Conservation (phyloP, 768 basidiomycete species). For the Clavaria fumosa region DNA sequence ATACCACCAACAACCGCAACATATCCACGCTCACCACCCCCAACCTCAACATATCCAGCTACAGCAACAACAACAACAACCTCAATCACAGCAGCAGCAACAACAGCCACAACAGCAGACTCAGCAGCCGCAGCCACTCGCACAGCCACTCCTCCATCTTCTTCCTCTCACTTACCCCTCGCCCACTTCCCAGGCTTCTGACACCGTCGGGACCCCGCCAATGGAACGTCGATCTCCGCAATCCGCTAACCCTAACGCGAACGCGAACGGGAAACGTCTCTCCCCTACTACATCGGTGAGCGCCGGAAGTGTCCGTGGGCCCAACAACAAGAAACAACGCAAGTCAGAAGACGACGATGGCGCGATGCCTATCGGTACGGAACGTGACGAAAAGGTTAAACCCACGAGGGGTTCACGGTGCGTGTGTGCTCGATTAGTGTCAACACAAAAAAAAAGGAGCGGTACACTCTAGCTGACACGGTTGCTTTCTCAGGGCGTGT, state of each 20-base stretch:
- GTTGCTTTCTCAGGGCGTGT: constrained; percentile 48
- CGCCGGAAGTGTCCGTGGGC: no score
- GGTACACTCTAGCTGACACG: no score
- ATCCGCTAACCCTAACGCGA: constrained; percentile 40
- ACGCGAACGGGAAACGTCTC: constrained; percentile 55
- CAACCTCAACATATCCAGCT: constrained; percentile 49
- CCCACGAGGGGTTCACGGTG: constrained; percentile 77
- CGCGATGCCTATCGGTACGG: constrained; percentile 38
- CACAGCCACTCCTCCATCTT: constrained; percentile 38
- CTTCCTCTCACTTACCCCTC: constrained; percentile 51
- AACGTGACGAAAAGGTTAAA: constrained; percentile 62
- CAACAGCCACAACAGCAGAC: no score
- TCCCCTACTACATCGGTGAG: constrained; percentile 26
- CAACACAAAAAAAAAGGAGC: no score
- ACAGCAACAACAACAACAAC: constrained; percentile 31
- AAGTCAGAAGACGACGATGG: constrained; percentile 45
- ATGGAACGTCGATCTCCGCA: constrained; percentile 43
- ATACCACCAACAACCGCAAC: constrained; percentile 31
- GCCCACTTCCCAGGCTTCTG: constrained; percentile 68
- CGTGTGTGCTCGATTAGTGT: constrained; percentile 10
- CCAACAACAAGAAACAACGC: constrained; percentile 48
- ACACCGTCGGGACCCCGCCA: constrained; percentile 59
- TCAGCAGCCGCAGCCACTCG: no score
- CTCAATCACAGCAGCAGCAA: no score
- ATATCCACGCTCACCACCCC: no score